Conservation (phyloP, 2,329 filamentous ascomycete genomes). For the Byssoonygena ceratinophila region DNA sequence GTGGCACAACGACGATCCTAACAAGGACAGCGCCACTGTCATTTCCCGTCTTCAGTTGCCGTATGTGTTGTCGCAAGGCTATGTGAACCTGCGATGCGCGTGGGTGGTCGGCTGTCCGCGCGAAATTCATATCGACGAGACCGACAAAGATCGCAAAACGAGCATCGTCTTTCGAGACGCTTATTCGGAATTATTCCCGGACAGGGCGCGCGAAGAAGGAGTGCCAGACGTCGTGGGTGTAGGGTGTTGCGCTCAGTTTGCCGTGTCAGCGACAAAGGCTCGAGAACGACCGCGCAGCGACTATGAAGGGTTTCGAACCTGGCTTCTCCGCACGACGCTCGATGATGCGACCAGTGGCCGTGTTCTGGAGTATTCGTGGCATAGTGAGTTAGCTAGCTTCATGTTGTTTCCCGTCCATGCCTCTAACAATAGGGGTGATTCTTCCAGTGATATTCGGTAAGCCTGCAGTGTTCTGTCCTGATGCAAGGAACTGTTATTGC, state of each 20-base stretch:
- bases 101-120: slow-evolving; percentile 43
- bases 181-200: slow-evolving; percentile 40
- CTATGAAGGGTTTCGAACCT: slow-evolving; percentile 45
- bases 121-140: slow-evolving; percentile 18
- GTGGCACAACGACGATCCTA: slow-evolving; percentile 46
- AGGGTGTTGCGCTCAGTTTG: slow-evolving; percentile 52
- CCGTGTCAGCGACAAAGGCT: slow-evolving; percentile 45
- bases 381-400: slow-evolving; percentile 24
- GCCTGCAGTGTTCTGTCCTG: slow-evolving; percentile 13
- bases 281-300: slow-evolving; percentile 36
- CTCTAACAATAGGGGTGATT: background rate
- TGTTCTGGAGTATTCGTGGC: slow-evolving; percentile 52
- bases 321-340: slow-evolving; percentile 45
- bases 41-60: slow-evolving; percentile 38
- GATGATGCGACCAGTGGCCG: slow-evolving; percentile 45
- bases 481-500: slow-evolving; percentile 18
- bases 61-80: slow-evolving; percentile 40
- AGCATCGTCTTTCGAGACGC: slow-evolving; percentile 41
- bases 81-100: slow-evolving; percentile 47
- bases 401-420: background rate
- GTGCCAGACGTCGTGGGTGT: slow-evolving; percentile 39
- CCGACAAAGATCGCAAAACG: slow-evolving; percentile 32
- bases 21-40: slow-evolving; percentile 39
- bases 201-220: background rate
- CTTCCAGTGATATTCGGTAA: slow-evolving; percentile 15